Conservation (phyloP, 2,329 filamentous ascomycete genomes). For the Mycocentrospora acerina region DNA sequence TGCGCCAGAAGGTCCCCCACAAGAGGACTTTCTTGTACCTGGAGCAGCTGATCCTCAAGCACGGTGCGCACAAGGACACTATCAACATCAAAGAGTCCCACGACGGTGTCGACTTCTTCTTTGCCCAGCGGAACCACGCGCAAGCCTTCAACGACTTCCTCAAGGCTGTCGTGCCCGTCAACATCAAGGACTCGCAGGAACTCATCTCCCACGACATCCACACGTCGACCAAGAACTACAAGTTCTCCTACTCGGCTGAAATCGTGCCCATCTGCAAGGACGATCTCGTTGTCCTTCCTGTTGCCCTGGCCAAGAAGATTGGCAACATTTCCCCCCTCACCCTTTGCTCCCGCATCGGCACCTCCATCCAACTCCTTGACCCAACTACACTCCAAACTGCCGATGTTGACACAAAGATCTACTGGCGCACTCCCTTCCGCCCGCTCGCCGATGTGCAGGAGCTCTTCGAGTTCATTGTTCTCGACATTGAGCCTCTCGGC, state of each 20-base stretch:
- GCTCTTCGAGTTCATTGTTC: conserved; percentile 87
- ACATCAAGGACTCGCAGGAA: conserved; percentile 83
- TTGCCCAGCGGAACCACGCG: conserved; percentile 83
- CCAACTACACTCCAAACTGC: conserved; percentile 87
- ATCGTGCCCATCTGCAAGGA: conserved; percentile 96
- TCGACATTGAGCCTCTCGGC: conserved; percentile 85
- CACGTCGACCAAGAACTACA: conserved; percentile 88
- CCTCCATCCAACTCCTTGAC: conserved; percentile 85
- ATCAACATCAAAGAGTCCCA: conserved; percentile 98
- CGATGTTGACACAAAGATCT: conserved; percentile 78
- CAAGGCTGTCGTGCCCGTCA: conserved; percentile 75
- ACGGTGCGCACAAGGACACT: conserved; percentile 76
- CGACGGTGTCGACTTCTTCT: conserved; percentile 96
- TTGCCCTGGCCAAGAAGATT: conserved; percentile 80
- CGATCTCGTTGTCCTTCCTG: conserved; percentile 88
- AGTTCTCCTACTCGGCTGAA: conserved; percentile 88
- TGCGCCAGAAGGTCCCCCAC: conserved; percentile 94
- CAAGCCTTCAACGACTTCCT: conserved; percentile 92
- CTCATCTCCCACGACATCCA: conserved; percentile 92
- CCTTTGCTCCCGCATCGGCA: conserved; percentile 86
- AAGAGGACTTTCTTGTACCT: conserved; percentile 84
- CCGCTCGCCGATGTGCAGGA: conserved; percentile 81
- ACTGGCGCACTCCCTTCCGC: conserved; percentile 87
- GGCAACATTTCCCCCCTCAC: conserved; percentile 88
- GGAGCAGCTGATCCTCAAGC: conserved; percentile 94